Conservation (phyloP, 768 basidiomycete species). For the Boletus subcaerulescens region DNA sequence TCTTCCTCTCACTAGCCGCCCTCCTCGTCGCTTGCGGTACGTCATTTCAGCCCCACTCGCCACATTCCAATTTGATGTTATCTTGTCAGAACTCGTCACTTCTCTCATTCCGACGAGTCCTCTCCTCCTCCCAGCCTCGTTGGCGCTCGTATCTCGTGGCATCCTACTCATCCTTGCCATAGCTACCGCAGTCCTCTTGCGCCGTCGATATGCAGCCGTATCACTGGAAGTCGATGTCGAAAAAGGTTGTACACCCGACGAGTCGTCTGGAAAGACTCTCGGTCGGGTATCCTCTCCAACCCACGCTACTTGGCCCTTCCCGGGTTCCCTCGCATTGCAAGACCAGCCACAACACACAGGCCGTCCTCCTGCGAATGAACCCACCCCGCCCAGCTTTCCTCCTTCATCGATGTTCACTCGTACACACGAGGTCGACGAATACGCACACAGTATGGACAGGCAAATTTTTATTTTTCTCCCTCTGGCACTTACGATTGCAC, state of each 20-base stretch:
- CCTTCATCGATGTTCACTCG: conserved; percentile 1
- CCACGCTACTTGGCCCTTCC: conserved; percentile 32
- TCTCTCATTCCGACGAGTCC: conserved; percentile 25
- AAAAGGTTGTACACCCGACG: conserved; percentile 7
- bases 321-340: conserved; percentile 26
- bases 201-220: background rate
- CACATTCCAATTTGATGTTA: background rate
- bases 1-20: conserved; percentile 15
- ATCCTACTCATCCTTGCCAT: conserved; percentile 19
- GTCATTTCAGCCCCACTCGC: background rate
- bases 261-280: conserved; percentile 1
- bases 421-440: background rate
- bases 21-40: conserved; percentile 28
- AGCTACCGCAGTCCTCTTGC: conserved; percentile 5
- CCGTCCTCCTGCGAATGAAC: conserved; percentile 1
- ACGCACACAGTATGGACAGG: background rate
- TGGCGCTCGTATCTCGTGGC: conserved; percentile 24
- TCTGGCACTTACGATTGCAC: conserved; percentile 17
- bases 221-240: conserved; percentile 6
- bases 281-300: conserved; percentile 30
- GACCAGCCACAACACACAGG: background rate
- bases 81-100: conserved; percentile 23
- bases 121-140: conserved; percentile 20
- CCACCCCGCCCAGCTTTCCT: background rate
- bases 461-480: background rate